Conservation (phyloP, 306 rosid genomes). For the Sechiopsis laciniata region DNA sequence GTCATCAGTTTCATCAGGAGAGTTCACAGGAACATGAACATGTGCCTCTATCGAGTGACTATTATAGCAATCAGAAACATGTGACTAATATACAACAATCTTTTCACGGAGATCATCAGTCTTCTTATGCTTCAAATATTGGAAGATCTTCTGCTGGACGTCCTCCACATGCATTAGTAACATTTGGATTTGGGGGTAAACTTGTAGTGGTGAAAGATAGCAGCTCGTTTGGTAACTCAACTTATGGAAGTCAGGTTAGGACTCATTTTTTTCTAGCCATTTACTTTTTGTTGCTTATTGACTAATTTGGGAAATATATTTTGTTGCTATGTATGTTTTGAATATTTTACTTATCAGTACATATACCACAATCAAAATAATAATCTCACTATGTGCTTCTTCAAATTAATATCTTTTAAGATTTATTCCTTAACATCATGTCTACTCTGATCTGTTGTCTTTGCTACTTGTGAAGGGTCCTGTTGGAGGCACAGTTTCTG, state of each 20-base stretch:
- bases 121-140: slow-evolving; percentile 46
- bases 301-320: neutral
- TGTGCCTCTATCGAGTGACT: slow-evolving; percentile 38
- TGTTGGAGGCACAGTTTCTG: slow-evolving; percentile 55
- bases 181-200: slow-evolving; percentile 96
- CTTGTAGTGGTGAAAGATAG: slow-evolving; percentile 71
- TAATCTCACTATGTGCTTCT: neutral
- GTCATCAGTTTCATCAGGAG: slow-evolving; percentile 49
- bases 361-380: neutral
- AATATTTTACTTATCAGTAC: neutral
- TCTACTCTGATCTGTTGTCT: slow-evolving; percentile 32
- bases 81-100: slow-evolving; percentile 43
- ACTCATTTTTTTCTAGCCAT: slow-evolving; percentile 24
- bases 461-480: slow-evolving; percentile 53
- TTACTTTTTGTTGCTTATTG: slow-evolving; percentile 19
- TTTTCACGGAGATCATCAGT: slow-evolving; percentile 43
- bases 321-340: neutral
- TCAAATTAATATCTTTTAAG: neutral
- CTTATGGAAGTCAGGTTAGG: slow-evolving; percentile 67
- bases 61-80: slow-evolving; percentile 44
- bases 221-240: slow-evolving; percentile 39
- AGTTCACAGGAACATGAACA: slow-evolving; percentile 36
- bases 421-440: neutral
- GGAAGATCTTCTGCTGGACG: slow-evolving; percentile 83
- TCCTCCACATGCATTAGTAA: slow-evolving; percentile 77